phyloP scores from a whole-genome alignment of 139 green algal genomes.

The Chlamydomonas eustigma region DNA sequence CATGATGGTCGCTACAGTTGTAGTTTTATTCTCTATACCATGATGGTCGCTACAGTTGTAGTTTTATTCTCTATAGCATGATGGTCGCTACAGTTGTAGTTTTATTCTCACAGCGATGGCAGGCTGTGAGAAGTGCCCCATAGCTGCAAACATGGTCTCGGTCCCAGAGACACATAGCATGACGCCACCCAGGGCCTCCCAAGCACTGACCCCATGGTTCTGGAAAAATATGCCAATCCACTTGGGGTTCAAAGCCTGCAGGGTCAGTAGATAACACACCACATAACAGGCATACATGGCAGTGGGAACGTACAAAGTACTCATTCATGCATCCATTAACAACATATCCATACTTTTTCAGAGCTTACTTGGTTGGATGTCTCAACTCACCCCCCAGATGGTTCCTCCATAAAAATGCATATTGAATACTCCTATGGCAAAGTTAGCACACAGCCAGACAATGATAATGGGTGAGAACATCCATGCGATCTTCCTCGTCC shows the following conservation, averaged over 20 bases:
- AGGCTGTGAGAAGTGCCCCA: slow-evolving; percentile 53
- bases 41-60: too few relatives aligned
- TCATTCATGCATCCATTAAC: too few relatives aligned
- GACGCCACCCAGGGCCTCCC: slow-evolving; percentile 44
- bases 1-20: too few relatives aligned
- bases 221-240: slow-evolving; percentile 27
- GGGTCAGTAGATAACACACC: background rate
- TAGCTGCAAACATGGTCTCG: slow-evolving; percentile 62
- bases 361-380: background rate
- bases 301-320: too few relatives aligned
- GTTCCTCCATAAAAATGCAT: slow-evolving; percentile 14
- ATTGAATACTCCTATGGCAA: slow-evolving; percentile 54
- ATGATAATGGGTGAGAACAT: slow-evolving; percentile 56
- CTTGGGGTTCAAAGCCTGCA: background rate
- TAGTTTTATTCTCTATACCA: too few relatives aligned
- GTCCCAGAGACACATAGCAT: slow-evolving; percentile 60
- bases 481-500: slow-evolving; percentile 13
- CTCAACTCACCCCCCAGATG: background rate
- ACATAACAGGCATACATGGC: too few relatives aligned
- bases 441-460: slow-evolving; percentile 45
- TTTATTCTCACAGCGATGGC: slow-evolving; percentile 37
- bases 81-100: too few relatives aligned
- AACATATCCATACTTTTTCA: background rate
- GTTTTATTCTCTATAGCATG: too few relatives aligned
- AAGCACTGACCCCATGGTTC: slow-evolving; percentile 22